Conservation (phyloP, 2,329 filamentous ascomycete species). For the Phaeophleospora eucalypticola region DNA sequence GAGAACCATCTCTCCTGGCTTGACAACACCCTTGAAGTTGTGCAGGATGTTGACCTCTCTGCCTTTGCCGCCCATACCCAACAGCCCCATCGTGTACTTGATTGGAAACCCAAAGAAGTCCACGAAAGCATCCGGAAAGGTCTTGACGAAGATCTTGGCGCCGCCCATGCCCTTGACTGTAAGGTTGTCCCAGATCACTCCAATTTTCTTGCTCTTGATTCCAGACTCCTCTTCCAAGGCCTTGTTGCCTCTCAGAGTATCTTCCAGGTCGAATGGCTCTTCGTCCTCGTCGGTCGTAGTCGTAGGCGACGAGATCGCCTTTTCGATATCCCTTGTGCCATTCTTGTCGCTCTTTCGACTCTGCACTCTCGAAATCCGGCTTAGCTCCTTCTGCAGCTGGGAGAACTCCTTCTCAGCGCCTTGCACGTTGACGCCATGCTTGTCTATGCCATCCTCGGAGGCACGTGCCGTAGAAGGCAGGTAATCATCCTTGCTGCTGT, state of each 20-base stretch:
- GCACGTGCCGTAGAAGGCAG: conserved; percentile 5
- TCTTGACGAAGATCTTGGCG: conserved; percentile 60
- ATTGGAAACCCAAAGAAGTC: conserved; percentile 68
- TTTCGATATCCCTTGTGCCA: conserved; percentile 55
- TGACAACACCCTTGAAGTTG: conserved; percentile 61
- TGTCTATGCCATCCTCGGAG: conserved; percentile 1
- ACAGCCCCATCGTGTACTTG: conserved; percentile 56
- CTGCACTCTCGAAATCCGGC: conserved; percentile 42
- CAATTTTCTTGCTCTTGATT: conserved; percentile 68
- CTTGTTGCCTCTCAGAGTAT: conserved; percentile 65
- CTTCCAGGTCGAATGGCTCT: conserved; percentile 71
- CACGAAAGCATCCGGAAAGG: conserved; percentile 57
- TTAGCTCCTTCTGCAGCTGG: conserved; percentile 53
- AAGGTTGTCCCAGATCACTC: conserved; percentile 62
- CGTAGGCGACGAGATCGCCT: conserved; percentile 41
- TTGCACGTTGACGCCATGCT: conserved; percentile 57
- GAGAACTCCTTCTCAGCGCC: conserved; percentile 68
- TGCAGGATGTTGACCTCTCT: conserved; percentile 70
- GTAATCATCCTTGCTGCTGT: conserved; percentile 5
- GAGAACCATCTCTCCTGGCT: conserved; percentile 83
- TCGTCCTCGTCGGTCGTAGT: conserved; percentile 44
- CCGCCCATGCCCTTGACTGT: conserved; percentile 59
- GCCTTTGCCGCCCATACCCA: conserved; percentile 65
- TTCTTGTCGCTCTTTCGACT: conserved; percentile 39
- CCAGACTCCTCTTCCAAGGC: conserved; percentile 70